Evolutionary conservation across 495 filamentous ascomycete species (phyloP).

Genomic region (Talaromyces proteolyticus): DNA sequence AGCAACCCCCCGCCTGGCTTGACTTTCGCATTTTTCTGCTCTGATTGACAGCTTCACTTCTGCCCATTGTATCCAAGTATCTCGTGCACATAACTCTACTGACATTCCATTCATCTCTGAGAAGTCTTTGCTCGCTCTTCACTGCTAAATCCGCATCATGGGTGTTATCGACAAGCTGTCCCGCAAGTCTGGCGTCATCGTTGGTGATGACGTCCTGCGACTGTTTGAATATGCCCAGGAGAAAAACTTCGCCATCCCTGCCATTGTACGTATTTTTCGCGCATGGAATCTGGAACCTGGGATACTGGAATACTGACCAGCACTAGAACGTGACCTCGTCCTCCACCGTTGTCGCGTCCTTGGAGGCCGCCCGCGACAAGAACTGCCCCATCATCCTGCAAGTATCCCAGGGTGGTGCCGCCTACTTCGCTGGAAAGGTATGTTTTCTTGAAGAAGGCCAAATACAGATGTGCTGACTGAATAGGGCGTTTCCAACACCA

Average conservation of each 20-base stretch:
- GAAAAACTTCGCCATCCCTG: conserved; percentile 83
- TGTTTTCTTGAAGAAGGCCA: conserved; percentile 1
- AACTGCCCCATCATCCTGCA: conserved; percentile 88
- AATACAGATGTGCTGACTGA: neutral
- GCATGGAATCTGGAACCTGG: neutral
- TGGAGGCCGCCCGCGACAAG: conserved; percentile 88
- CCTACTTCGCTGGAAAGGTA: conserved; percentile 90
- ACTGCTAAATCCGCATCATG: conserved; percentile 40
- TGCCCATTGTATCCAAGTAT: no score
- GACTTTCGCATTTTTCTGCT: neutral
- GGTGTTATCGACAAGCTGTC: conserved; percentile 60
- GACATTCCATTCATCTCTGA: neutral
- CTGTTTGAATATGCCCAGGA: conserved; percentile 85
- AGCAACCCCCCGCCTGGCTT: conserved; percentile 12
- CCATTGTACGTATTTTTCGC: conserved; percentile 55
- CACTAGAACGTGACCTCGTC: conserved; percentile 80
- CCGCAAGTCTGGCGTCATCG: conserved; percentile 80
- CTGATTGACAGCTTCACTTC: no score
- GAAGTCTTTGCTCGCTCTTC: neutral
- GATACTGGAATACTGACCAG: neutral
- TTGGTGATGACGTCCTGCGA: conserved; percentile 72
- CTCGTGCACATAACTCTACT: no score
- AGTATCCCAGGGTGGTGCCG: conserved; percentile 87
- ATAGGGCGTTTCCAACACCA: conserved; percentile 73
- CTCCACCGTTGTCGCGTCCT: conserved; percentile 77